A percentile compares a stretch with the other conserved stretches of the same genome.
Conservation (phyloP, 225 moss, liverwort and hornwort genomes). For the Neckera pumila region DNA sequence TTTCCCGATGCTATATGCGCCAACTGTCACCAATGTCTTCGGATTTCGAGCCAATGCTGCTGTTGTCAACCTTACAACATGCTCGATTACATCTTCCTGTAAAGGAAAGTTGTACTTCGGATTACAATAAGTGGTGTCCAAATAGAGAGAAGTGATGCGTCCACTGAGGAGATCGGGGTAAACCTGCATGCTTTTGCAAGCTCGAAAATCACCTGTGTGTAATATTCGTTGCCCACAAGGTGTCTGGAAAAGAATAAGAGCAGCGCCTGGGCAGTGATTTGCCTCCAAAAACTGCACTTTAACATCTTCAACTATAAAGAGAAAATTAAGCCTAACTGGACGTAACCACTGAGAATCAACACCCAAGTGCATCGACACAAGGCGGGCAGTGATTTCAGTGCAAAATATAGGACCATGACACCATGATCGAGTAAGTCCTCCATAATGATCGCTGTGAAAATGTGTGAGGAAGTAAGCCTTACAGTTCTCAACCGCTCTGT, state of each 20-base stretch:
- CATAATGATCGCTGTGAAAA: conserved; percentile 89
- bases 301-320: conserved; percentile 46
- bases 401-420: conserved; percentile 86
- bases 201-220: conserved; percentile 92
- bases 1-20: conserved; percentile 92
- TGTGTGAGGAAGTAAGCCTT: conserved; percentile 84
- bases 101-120: conserved; percentile 75
- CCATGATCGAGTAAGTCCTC: conserved; percentile 84
- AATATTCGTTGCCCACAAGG: conserved; percentile 54
- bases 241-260: conserved; percentile 69
- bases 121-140: conserved; percentile 90
- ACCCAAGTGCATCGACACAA: conserved; percentile 74
- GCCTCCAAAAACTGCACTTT: conserved; percentile 75
- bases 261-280: conserved; percentile 94
- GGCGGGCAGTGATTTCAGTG: conserved; percentile 75
- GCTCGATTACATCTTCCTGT: conserved; percentile 35
- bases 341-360: conserved; percentile 68
- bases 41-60: conserved; percentile 48
- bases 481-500: conserved; percentile 68
- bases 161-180: conserved; percentile 67
- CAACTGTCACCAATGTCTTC: conserved; percentile 82
- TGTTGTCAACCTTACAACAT: conserved; percentile 31
- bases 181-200: conserved; percentile 76
- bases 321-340: conserved; percentile 41
- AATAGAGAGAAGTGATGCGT: conserved; percentile 54